Evolutionary conservation across 2,329 filamentous ascomycete genomes (phyloP), one percentile per base, ranked within the genome.

Genomic region (Pseudogymnoascus sp.): DNA sequence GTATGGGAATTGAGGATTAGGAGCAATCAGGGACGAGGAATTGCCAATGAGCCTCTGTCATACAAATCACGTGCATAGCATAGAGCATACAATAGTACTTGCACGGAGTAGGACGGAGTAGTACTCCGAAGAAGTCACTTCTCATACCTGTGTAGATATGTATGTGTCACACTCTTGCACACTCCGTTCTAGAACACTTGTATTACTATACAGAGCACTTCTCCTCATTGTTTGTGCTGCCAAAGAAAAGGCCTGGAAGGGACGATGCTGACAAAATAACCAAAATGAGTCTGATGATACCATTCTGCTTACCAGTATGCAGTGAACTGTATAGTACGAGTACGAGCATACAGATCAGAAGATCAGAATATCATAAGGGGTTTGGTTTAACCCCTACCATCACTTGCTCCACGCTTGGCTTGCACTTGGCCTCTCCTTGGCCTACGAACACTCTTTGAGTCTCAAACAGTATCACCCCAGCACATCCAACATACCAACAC

Each of bases 401-500:
- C 45, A 55, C 27, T 55, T 33, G 45, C 25, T 8, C 25, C 15
- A 27, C 45, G 10, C 45, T 52, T 52, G 45, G 45, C 45, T 10
- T 52, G 1, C 45, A 31, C 25, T 31, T 45, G 21, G 21, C 40
- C 15, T 12, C 40, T 12, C 13, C 40, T 13, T 29, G 25, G n/a
- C 45, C 48, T 55, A 55, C 29, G 48, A 55, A 33, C 48, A 55
- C 27, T 31, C 15, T 18, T 40, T 3, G 33, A 40, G 25, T 59
- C 33, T 27, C 36, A 25, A 27, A 37, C 37, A 29, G 21, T 42
- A 27, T 33, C 18, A 18, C 18, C 18, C 18, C 18, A 18, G 18
- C 18, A 18, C 18, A 18, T 18, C 18, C 18, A 18, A 18, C 18
- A 60, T 60, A 25, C 27, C 39, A 64, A 60, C 61, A 59, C 61